Evolutionary conservation across 2,329 filamentous ascomycete genomes (phyloP).

Genomic region (Clonostachys sp.): DNA sequence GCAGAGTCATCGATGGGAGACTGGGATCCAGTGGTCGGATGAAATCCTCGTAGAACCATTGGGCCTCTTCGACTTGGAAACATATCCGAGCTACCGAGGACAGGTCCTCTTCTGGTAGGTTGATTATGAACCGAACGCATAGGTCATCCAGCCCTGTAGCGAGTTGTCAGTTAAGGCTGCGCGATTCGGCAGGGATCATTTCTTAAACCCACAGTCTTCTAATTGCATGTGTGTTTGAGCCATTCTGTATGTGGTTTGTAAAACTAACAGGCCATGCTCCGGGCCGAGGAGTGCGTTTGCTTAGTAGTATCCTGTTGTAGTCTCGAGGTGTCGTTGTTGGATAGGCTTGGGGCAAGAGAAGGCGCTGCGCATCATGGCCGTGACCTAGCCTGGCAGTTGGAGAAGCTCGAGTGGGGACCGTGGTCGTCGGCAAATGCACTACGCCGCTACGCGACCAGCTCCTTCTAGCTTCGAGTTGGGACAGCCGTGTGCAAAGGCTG

Average conservation of each 20-base stretch:
- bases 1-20: constrained; percentile 80
- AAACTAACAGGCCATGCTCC: too few species aligned
- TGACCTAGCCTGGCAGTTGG: too few species aligned
- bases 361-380: too few species aligned
- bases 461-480: too few species aligned
- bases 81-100: constrained; percentile 89
- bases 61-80: constrained; percentile 97
- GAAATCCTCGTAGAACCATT: constrained; percentile 99
- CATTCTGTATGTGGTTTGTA: constrained; percentile 50
- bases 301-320: too few species aligned
- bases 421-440: too few species aligned
- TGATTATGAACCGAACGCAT: constrained; percentile 96
- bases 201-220: constrained; percentile 69
- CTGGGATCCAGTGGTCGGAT: constrained; percentile 83
- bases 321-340: too few species aligned
- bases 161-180: constrained; percentile 2
- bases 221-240: constrained; percentile 75
- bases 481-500: too few species aligned
- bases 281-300: too few species aligned
- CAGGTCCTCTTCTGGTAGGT: constrained; percentile 87
- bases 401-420: too few species aligned
- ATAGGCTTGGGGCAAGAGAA: too few species aligned
- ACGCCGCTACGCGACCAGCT: too few species aligned
- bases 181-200: background rate
- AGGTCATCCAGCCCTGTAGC: constrained; percentile 86